These are phyloP conservation scores for Nicotiana benthamiana DNA, from an alignment of 257 asterid species.

Conservation along the genomic window DNA sequence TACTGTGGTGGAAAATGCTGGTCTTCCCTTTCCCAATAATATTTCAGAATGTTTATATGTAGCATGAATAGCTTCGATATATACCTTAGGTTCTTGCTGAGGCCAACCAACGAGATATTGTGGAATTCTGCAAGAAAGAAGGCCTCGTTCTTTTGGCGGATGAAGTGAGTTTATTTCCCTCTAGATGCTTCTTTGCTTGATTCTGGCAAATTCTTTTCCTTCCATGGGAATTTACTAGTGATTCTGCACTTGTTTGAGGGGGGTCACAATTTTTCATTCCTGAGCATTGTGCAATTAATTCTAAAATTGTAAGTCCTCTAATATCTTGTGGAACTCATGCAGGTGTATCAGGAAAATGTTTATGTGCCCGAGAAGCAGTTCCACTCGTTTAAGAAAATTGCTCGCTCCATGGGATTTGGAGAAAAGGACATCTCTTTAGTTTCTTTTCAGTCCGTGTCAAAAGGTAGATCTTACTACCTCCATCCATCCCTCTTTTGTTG, in stretches of 20 bases:
- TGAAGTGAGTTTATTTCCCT: conserved; percentile 48
- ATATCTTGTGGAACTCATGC: conserved; percentile 12
- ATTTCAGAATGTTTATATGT: not conserved
- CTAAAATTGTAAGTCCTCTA: not conserved
- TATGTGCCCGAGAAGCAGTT: conserved; percentile 90
- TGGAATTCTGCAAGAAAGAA: conserved; percentile 92
- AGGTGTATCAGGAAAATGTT: conserved; percentile 91
- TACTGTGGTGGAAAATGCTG: not conserved
- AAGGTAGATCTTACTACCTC: conserved; percentile 37
- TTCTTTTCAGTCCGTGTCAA: conserved; percentile 92
- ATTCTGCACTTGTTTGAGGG: not conserved
- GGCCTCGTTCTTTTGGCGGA: conserved; percentile 96
- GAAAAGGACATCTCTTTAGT: conserved; percentile 78
- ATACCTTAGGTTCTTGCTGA: conserved; percentile 44
- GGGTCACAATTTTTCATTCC: not conserved
- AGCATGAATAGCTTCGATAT: not conserved
- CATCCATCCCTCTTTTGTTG: not conserved
- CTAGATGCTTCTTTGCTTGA: not conserved
- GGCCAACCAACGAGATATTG: conserved; percentile 69
- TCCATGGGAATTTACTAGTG: not conserved
- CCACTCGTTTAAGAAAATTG: conserved; percentile 81
- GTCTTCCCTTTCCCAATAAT: not conserved
- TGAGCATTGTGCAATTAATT: not conserved
- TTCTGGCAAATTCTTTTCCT: not conserved
- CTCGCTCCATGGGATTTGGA: conserved; percentile 75